phyloP scores from a whole-genome alignment of 1,284 basidiomycete species.

The Rhodotorula sp. region DNA sequence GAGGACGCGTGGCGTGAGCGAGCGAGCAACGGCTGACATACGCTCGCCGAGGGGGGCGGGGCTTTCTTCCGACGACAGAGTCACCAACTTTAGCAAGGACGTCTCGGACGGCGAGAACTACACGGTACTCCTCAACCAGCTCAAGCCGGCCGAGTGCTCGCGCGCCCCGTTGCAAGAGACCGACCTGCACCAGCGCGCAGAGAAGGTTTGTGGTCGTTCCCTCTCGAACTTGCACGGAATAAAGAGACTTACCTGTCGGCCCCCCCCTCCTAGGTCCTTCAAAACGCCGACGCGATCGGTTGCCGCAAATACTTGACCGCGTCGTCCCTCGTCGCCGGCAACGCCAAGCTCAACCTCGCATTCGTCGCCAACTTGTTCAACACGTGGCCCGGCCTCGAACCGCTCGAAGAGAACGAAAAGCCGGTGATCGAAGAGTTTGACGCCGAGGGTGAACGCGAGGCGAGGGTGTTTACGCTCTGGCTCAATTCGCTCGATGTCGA shows the following conservation, averaged over 20 bases:
- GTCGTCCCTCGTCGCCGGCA: slow-evolving; percentile 85
- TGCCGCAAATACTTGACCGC: slow-evolving; percentile 95
- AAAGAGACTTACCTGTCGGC: too few species aligned
- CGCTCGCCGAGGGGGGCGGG: background rate
- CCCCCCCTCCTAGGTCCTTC: slow-evolving; percentile 61
- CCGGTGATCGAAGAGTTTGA: slow-evolving; percentile 91
- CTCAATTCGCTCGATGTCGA: slow-evolving; percentile 95
- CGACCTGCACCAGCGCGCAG: slow-evolving; percentile 80
- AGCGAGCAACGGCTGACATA: background rate
- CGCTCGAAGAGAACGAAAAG: slow-evolving; percentile 81
- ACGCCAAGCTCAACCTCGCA: slow-evolving; percentile 96
- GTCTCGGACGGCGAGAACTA: slow-evolving; percentile 96
- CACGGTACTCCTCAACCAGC: slow-evolving; percentile 89
- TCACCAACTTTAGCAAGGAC: slow-evolving; percentile 96
- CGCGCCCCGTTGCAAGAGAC: slow-evolving; percentile 81
- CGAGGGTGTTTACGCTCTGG: slow-evolving; percentile 96
- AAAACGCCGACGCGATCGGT: slow-evolving; percentile 89
- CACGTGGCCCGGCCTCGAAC: slow-evolving; percentile 89
- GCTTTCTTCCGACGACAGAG: slow-evolving; percentile 55
- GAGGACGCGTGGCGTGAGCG: background rate
- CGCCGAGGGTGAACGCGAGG: slow-evolving; percentile 96
- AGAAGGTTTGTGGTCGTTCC: slow-evolving; percentile 59
- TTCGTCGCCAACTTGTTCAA: slow-evolving; percentile 96
- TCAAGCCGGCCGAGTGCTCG: slow-evolving; percentile 92
- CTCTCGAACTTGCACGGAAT: too few species aligned